A percentile compares a stretch with the other conserved stretches of the same genome.
These are phyloP conservation scores for Coemansia umbellata DNA, from an alignment of 192 early-diverging fungal genomes.

Conservation along the genomic window DNA sequence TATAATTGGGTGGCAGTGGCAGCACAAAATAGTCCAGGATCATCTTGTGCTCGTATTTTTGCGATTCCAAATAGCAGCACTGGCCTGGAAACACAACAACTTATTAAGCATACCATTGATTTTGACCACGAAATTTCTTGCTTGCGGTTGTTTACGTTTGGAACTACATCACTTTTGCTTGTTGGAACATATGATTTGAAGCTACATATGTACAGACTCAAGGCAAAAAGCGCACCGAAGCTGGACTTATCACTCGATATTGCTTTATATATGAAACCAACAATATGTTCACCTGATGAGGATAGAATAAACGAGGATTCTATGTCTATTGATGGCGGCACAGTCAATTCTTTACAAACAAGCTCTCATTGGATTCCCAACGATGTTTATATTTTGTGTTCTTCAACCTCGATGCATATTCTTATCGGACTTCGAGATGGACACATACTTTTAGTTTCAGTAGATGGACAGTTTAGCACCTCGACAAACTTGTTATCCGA, in stretches of 20 bases:
- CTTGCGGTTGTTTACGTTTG: slow-evolving; percentile 17
- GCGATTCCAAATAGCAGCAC: background rate
- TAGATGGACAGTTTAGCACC: no score
- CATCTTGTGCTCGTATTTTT: background rate
- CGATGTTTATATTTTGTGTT: slow-evolving; percentile 19
- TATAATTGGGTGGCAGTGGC: background rate
- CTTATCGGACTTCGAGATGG: slow-evolving; percentile 37
- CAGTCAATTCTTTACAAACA: background rate
- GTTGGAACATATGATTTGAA: slow-evolving; percentile 19
- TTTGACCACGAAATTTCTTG: slow-evolving; percentile 20
- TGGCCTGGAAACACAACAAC: background rate
- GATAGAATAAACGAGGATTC: background rate
- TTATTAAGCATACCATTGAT: background rate
- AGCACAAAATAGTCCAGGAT: background rate
- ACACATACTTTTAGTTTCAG: background rate
- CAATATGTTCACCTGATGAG: background rate
- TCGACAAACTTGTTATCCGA: background rate
- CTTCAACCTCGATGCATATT: background rate
- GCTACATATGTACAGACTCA: slow-evolving; percentile 5
- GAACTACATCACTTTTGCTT: background rate
- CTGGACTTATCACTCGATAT: background rate
- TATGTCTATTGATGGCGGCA: slow-evolving; percentile 2
- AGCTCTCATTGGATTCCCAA: slow-evolving; percentile 7
- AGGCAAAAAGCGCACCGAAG: background rate
- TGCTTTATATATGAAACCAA: background rate